Evolutionary conservation across 768 basidiomycete species (phyloP), one percentile per base, ranked within the genome.

Genomic region (Megacollybia marginata): DNA sequence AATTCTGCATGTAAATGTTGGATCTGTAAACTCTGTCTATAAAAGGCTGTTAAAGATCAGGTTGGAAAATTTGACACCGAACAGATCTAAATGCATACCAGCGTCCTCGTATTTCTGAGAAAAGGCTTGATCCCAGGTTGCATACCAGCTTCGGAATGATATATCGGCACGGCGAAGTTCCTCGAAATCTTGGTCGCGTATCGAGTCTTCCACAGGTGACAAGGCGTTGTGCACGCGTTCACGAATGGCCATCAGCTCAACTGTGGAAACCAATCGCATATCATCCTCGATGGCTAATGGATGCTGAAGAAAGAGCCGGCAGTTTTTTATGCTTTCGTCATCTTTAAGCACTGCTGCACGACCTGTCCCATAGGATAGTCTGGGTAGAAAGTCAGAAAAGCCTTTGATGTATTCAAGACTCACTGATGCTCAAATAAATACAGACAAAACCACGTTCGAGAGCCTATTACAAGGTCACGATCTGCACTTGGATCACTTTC

Each of bases 391-490:
- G 43, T 35, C 15, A 44, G 23, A 40, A 20, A 12, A 33, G 32
- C 42, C 33, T 56, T 43, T 48, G 15, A 48, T 28, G 3, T 16
- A 10, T 5, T 18, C 18, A 33, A 19, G 19, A 78, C 88, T 56
- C 58, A 92, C 89, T 95, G 92, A 62, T 94, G 92, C 61, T 95
- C 93, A 61, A 94, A 92, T 34, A 95, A 78, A 62, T 92, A 94
- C 13, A 94, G 72, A 59, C 91, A 92, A 62, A 96, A 92, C 92
- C 92, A 97, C 8, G 85, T 91, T 42, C 93, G 78, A 20, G 90
- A 78, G 15, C 83, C 83, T 48, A 90, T 79, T 38, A 96, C 82
- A 20, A 97, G 72, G 31, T 88, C 80, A 42, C 82, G 78, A 58
- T 97, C 92, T 54, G 80, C 74, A 19, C 76, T 69, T 28, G 72